Conservation (phyloP, 305 asterid genomes). For the Ajuga reptans region DNA sequence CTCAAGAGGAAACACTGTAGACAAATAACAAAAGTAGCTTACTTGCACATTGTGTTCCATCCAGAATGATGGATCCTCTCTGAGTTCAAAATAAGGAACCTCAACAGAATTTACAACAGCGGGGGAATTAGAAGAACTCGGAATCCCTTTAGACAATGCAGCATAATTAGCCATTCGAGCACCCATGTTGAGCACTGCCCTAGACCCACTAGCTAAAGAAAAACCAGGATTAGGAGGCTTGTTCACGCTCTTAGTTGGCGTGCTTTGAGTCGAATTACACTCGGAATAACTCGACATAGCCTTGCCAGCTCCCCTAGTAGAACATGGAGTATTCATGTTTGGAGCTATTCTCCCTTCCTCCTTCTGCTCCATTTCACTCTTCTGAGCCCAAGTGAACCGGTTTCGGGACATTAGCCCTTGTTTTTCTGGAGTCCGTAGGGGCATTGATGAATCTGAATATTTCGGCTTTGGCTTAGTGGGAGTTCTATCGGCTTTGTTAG, state of each 20-base stretch:
- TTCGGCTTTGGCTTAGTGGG: slow-evolving; percentile 56
- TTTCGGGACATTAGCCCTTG: slow-evolving; percentile 35
- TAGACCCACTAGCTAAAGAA: slow-evolving; percentile 51
- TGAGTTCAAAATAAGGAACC: slow-evolving; percentile 78
- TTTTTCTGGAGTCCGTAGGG: slow-evolving; percentile 67
- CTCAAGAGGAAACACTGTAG: not conserved
- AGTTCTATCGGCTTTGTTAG: slow-evolving; percentile 46
- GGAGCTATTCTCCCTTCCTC: slow-evolving; percentile 50
- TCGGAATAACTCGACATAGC: slow-evolving; percentile 56
- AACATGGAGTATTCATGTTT: slow-evolving; percentile 51
- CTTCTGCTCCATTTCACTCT: slow-evolving; percentile 47
- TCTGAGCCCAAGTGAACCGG: slow-evolving; percentile 59
- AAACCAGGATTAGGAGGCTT: slow-evolving; percentile 66
- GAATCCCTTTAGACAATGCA: slow-evolving; percentile 58
- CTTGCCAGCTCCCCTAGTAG: slow-evolving; percentile 48
- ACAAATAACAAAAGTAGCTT: slow-evolving; percentile 20
- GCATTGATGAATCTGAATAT: slow-evolving; percentile 36
- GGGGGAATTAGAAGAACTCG: slow-evolving; percentile 38
- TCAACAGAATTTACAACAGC: slow-evolving; percentile 55
- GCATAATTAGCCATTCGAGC: slow-evolving; percentile 52
- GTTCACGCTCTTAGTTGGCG: slow-evolving; percentile 79
- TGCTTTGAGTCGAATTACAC: slow-evolving; percentile 69
- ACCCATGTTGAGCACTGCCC: slow-evolving; percentile 45
- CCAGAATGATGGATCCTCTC: slow-evolving; percentile 91
- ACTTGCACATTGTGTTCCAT: slow-evolving; percentile 96